Percentiles rank a stretch among this genome's conserved stretches.
Evolutionary conservation across 208 protist species (phyloP).

Genomic region (Leishmania turanica): DNA sequence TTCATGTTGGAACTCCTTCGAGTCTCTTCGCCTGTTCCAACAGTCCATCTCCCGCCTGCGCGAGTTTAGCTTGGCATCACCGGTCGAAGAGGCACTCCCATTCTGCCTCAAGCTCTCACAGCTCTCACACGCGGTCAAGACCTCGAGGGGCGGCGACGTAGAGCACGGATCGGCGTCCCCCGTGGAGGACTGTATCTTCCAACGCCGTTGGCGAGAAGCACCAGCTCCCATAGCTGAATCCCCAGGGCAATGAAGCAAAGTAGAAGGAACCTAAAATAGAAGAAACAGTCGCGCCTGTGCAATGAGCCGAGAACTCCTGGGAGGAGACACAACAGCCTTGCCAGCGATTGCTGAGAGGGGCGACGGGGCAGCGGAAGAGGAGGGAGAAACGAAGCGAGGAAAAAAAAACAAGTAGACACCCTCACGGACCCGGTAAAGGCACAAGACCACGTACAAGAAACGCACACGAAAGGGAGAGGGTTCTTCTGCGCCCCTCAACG

Average conservation of each 20-base stretch:
- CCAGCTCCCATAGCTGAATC: constrained; percentile 20
- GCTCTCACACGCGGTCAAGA: background rate
- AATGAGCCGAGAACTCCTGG: background rate
- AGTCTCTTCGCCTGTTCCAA: background rate
- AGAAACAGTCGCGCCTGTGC: background rate
- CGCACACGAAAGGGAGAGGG: background rate
- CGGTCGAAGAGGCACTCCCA: constrained; percentile 6
- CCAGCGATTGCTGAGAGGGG: background rate
- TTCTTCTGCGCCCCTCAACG: background rate
- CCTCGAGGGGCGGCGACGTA: constrained; percentile 1
- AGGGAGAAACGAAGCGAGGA: background rate
- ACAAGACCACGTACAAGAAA: background rate
- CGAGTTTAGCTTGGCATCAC: constrained; percentile 4
- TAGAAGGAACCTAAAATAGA: background rate
- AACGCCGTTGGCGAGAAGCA: constrained; percentile 1
- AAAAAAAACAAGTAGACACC: background rate
- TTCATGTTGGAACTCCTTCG: background rate
- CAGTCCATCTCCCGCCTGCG: constrained; percentile 12
- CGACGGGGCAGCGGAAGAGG: background rate
- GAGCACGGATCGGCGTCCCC: background rate
- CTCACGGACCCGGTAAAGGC: background rate
- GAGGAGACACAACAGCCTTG: background rate
- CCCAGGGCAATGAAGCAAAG: background rate
- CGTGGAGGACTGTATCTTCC: background rate
- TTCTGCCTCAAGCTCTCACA: background rate